Evolutionary conservation across 2,329 filamentous ascomycete species (phyloP), one percentile per base, ranked within the genome.

Genomic region (Fusarium duplospermum): DNA sequence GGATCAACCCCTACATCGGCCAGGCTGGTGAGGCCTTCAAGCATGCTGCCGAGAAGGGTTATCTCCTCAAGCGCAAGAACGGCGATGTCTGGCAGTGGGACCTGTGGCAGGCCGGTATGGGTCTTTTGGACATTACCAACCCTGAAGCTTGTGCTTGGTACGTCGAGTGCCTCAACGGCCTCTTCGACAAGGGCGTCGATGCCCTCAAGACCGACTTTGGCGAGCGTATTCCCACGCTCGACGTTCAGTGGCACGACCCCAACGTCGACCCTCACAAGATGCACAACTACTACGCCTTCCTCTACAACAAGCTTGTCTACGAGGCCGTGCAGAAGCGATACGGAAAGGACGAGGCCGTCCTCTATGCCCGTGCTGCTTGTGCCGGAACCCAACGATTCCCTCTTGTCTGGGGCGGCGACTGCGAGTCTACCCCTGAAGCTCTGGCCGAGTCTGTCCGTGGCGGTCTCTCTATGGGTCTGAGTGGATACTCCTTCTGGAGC

Each of bases 231-330:
- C 92, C 92, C 0, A 89, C 87, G 6, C 85, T 87, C 58, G 90
- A 92, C 73, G 89, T 93, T 7, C 85, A 88, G 72, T 94, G 92
- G 88, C 85, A 89, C 77, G 91, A 93, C 75, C 78, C 83, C 57
- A 85, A 84, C 6, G 81, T 86, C 47, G 91, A 93, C 75, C 88
- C 91, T 2, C 84, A 84, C 60, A 89, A 88, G 76, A 94, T 94
- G 92, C 93, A 94, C 83, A 94, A 94, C 82, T 94, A 89, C 83
- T 94, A 94, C 80, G 87, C 92, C n/a, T 92, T 92, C 78, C 82
- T 91, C 4, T 94, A 93, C 84, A 94, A 94, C 86, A 89, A 90
- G 74, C 81, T 89, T 65, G 92, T 93, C 9, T 93, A 92, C 79
- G 89, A 92, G 76, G 87, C 91, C 1, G 85, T 94, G 14, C 87